Conservation (phyloP, 2,329 filamentous ascomycete genomes). For the Teratosphaeria viscida region DNA sequence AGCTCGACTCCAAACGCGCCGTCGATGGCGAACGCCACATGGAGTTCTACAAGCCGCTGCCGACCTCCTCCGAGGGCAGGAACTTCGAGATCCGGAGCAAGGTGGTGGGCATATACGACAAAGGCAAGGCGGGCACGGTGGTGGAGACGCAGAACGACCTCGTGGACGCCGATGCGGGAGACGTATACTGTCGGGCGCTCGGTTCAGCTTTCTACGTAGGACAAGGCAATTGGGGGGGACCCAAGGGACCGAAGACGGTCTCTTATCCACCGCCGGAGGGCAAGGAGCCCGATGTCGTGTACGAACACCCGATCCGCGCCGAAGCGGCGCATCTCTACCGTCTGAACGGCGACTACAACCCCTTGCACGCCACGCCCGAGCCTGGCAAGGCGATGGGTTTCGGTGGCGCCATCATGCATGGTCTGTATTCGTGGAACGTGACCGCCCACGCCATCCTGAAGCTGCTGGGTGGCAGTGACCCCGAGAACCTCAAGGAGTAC, state of each 20-base stretch:
- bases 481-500: slow-evolving; percentile 75
- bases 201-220: slow-evolving; percentile 70
- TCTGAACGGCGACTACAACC: slow-evolving; percentile 91
- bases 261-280: slow-evolving; percentile 69
- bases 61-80: slow-evolving; percentile 57
- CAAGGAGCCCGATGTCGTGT: slow-evolving; percentile 58
- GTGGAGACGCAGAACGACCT: slow-evolving; percentile 69
- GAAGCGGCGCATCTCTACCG: slow-evolving; percentile 69
- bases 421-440: slow-evolving; percentile 77
- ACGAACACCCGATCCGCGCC: slow-evolving; percentile 55
- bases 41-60: slow-evolving; percentile 65
- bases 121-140: slow-evolving; percentile 73
- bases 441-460: slow-evolving; percentile 64
- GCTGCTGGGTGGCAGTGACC: slow-evolving; percentile 63
- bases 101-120: slow-evolving; percentile 80
- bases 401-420: slow-evolving; percentile 79
- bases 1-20: slow-evolving; percentile 62
- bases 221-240: slow-evolving; percentile 77
- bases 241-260: slow-evolving; percentile 69
- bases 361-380: slow-evolving; percentile 77
- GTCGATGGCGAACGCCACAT: slow-evolving; percentile 79
- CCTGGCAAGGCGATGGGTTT: slow-evolving; percentile 76
- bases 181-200: slow-evolving; percentile 60
- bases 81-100: slow-evolving; percentile 68
- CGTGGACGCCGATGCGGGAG: slow-evolving; percentile 57